These are phyloP conservation scores for Scleroderma citrinum DNA, from an alignment of 768 basidiomycete genomes.

Conservation along the genomic window DNA sequence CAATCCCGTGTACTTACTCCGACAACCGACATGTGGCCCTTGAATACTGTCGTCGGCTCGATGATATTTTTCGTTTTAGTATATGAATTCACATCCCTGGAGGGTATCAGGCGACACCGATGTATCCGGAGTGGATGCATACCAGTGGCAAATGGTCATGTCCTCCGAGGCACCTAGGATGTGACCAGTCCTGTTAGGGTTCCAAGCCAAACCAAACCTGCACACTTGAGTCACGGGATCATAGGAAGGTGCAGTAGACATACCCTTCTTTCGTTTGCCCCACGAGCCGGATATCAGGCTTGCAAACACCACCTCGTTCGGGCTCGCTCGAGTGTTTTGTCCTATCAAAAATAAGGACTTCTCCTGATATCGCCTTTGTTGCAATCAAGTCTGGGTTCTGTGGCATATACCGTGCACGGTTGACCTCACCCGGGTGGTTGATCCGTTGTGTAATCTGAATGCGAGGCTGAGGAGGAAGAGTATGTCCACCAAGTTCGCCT, in stretches of 20 bases:
- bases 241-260: constrained; percentile 22
- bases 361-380: constrained; percentile 87
- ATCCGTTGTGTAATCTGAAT: constrained; percentile 91
- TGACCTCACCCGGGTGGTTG: constrained; percentile 94
- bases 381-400: constrained; percentile 97
- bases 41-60: constrained; percentile 81
- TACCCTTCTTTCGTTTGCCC: constrained; percentile 94
- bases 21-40: constrained; percentile 87
- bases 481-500: constrained; percentile 92
- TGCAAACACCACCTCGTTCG: constrained; percentile 75
- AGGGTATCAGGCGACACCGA: neutral
- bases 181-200: constrained; percentile 73
- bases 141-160: constrained; percentile 95
- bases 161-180: constrained; percentile 92
- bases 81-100: constrained; percentile 90
- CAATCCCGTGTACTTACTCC: constrained; percentile 51
- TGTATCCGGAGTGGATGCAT: neutral
- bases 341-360: constrained; percentile 92
- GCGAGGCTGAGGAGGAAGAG: constrained; percentile 76
- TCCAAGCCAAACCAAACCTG: constrained; percentile 95
- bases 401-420: constrained; percentile 97
- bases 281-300: constrained; percentile 84
- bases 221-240: constrained; percentile 4
- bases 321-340: constrained; percentile 96
- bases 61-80: constrained; percentile 69